Percentiles rank a stretch among this genome's conserved stretches.
Conservation (phyloP, 2,329 filamentous ascomycete species). For the Diaporthe caulivora region DNA sequence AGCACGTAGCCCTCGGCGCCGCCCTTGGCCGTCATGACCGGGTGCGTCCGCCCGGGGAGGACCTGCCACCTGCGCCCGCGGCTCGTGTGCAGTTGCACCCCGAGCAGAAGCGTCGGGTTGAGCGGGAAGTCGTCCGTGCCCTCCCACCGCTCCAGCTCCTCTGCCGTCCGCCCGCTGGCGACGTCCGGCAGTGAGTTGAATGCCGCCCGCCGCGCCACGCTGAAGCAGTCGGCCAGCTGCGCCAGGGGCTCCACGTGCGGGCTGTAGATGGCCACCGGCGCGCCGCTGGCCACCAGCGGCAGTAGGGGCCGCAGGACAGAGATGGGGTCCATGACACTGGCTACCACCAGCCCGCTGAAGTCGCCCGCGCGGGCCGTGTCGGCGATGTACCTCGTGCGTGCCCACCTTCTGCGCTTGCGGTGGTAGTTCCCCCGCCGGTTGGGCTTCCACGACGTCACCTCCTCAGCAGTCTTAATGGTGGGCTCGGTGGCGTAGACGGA, state of each 20-base stretch:
- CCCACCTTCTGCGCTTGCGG: conserved; percentile 89
- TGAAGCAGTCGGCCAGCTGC: conserved; percentile 85
- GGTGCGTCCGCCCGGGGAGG: conserved; percentile 90
- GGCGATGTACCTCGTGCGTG: conserved; percentile 77
- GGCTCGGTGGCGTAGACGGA: conserved; percentile 78
- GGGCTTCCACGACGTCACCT: conserved; percentile 79
- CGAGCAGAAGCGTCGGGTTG: conserved; percentile 87
- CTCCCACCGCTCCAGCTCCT: conserved; percentile 67
- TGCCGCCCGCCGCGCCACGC: conserved; percentile 80
- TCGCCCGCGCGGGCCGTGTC: conserved; percentile 79
- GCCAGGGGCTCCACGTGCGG: conserved; percentile 84
- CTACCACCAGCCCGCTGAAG: conserved; percentile 87
- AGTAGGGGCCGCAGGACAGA: conserved; percentile 81
- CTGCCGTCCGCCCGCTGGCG: conserved; percentile 56
- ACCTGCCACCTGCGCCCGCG: conserved; percentile 89
- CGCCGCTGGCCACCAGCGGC: conserved; percentile 85
- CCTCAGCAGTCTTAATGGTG: conserved; percentile 67
- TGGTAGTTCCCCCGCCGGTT: conserved; percentile 88
- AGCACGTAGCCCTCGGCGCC: conserved; percentile 93
- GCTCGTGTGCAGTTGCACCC: conserved; percentile 83
- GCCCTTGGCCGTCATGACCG: conserved; percentile 89
- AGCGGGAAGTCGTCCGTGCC: conserved; percentile 84
- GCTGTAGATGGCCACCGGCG: conserved; percentile 87
- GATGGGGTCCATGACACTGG: conserved; percentile 83
- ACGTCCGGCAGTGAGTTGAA: conserved; percentile 69